Percentiles rank a stretch among this genome's conserved stretches.
phyloP scores from a whole-genome alignment of 805 yeast species.

The Starmerella scarabaei region DNA sequence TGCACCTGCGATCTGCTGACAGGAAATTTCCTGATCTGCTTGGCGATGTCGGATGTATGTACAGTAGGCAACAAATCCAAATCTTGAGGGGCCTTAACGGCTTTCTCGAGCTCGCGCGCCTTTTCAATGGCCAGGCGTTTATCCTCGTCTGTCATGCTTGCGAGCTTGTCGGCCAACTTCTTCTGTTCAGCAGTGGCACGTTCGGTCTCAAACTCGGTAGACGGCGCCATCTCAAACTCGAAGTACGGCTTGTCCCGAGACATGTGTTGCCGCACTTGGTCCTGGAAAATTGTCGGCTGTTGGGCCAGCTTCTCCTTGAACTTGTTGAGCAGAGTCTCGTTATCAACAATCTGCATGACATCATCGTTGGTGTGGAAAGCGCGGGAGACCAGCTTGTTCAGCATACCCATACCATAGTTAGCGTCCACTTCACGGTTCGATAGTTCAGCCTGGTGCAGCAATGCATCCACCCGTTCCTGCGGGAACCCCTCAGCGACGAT shows the following conservation, averaged over 20 bases:
- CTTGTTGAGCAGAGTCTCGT: slow-evolving; percentile 43
- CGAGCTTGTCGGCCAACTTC: slow-evolving; percentile 36
- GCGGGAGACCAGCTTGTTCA: slow-evolving; percentile 63
- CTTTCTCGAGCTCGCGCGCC: slow-evolving; percentile 45
- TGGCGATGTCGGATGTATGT: slow-evolving; percentile 57
- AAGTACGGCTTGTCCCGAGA: slow-evolving; percentile 42
- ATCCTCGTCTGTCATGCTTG: slow-evolving; percentile 41
- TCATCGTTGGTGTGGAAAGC: slow-evolving; percentile 82
- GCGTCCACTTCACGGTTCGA: slow-evolving; percentile 76
- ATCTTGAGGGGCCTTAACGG: slow-evolving; percentile 60
- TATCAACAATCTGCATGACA: slow-evolving; percentile 44
- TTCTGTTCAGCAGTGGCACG: slow-evolving; percentile 44
- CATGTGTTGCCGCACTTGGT: slow-evolving; percentile 40
- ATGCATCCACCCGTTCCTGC: slow-evolving; percentile 58
- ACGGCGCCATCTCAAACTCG: slow-evolving; percentile 66
- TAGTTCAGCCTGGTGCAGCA: slow-evolving; percentile 77
- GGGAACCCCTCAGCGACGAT: slow-evolving; percentile 37
- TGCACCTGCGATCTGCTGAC: slow-evolving; percentile 12
- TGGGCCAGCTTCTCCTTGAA: slow-evolving; percentile 50
- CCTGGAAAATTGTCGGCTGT: slow-evolving; percentile 48
- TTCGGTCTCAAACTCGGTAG: slow-evolving; percentile 38
- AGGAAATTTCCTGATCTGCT: slow-evolving; percentile 34
- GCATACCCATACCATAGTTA: slow-evolving; percentile 70
- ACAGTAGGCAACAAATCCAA: slow-evolving; percentile 70
- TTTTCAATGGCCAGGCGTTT: slow-evolving; percentile 43